phyloP scores from a whole-genome alignment of 1,284 basidiomycete genomes.

The Pulchroboletus neoregius region DNA sequence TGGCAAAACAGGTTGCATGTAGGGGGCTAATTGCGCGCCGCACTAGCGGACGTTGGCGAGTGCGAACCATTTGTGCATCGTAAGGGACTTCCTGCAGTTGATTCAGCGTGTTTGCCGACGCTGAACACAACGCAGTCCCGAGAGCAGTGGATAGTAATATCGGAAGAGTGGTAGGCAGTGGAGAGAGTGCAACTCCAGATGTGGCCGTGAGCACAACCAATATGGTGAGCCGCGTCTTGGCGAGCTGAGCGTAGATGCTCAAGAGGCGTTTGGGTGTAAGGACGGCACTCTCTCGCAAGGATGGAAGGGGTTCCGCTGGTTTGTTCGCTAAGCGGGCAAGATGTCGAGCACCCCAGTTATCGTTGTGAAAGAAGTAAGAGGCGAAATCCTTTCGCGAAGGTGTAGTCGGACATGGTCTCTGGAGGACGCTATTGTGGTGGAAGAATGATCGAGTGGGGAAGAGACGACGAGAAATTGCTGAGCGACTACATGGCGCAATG shows the following conservation, averaged over 20 bases:
- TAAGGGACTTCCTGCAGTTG: constrained; percentile 94
- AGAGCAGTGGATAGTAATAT: constrained; percentile 83
- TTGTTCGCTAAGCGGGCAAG: constrained; percentile 8
- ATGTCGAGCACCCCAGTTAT: constrained; percentile 38
- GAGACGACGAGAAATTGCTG: constrained; percentile 9
- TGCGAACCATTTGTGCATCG: constrained; percentile 96
- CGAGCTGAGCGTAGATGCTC: constrained; percentile 76
- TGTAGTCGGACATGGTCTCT: constrained; percentile 6
- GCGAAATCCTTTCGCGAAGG: constrained; percentile 38
- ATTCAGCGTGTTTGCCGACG: constrained; percentile 93
- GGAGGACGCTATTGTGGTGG: not conserved
- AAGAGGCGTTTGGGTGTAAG: constrained; percentile 56
- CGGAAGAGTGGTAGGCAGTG: constrained; percentile 77
- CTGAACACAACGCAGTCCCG: constrained; percentile 89
- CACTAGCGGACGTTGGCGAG: constrained; percentile 86
- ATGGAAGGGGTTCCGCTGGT: constrained; percentile 5
- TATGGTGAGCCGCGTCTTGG: constrained; percentile 86
- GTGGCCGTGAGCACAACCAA: constrained; percentile 90
- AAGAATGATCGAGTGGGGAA: too few relatives aligned
- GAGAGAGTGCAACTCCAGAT: constrained; percentile 91
- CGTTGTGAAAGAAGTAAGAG: constrained; percentile 60
- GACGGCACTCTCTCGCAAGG: constrained; percentile 31
- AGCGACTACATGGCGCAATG: constrained; percentile 13
- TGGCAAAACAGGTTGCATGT: constrained; percentile 82
- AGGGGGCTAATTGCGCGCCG: constrained; percentile 76